Evolutionary conservation across 805 yeast species (phyloP).

Genomic region (Schwanniomyces vanrijiae): DNA sequence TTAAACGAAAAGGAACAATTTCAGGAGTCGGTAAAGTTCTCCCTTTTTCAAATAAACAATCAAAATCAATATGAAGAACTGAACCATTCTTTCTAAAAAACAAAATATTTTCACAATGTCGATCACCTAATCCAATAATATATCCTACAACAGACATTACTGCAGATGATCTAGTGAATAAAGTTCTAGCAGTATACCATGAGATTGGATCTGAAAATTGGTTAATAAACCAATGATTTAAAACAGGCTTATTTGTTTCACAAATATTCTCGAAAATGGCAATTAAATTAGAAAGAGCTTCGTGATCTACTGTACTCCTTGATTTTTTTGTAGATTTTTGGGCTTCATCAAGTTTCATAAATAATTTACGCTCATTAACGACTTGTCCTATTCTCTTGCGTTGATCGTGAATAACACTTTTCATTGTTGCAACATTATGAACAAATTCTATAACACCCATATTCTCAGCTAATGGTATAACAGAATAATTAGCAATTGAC

Average conservation of each 20-base stretch:
- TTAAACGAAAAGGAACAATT: slow-evolving; percentile 88
- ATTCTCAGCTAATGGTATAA: slow-evolving; percentile 80
- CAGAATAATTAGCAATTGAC: slow-evolving; percentile 79
- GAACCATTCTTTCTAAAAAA: slow-evolving; percentile 73
- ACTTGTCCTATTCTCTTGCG: slow-evolving; percentile 24
- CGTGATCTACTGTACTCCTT: slow-evolving; percentile 7
- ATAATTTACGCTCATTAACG: slow-evolving; percentile 25
- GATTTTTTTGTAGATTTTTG: slow-evolving; percentile 22
- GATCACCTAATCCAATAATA: slow-evolving; percentile 90
- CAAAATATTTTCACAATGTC: slow-evolving; percentile 91
- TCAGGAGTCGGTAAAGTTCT: slow-evolving; percentile 78
- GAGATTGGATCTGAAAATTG: slow-evolving; percentile 84
- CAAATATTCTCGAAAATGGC: slow-evolving; percentile 25
- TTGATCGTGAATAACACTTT: slow-evolving; percentile 27
- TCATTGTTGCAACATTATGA: slow-evolving; percentile 36
- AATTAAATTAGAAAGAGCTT: slow-evolving; percentile 18
- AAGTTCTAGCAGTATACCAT: slow-evolving; percentile 81
- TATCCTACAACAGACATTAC: slow-evolving; percentile 98
- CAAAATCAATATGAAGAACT: slow-evolving; percentile 92
- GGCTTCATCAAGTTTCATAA: slow-evolving; percentile 30
- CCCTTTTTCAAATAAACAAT: slow-evolving; percentile 90
- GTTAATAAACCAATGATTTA: slow-evolving; percentile 85
- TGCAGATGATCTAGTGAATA: slow-evolving; percentile 77
- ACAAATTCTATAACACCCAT: slow-evolving; percentile 80
- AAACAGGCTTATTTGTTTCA: slow-evolving; percentile 58